Percentiles rank a stretch among this genome's conserved stretches.
These are phyloP conservation scores for Polyporus arcularius DNA, from an alignment of 768 basidiomycete species.

Conservation along the genomic window DNA sequence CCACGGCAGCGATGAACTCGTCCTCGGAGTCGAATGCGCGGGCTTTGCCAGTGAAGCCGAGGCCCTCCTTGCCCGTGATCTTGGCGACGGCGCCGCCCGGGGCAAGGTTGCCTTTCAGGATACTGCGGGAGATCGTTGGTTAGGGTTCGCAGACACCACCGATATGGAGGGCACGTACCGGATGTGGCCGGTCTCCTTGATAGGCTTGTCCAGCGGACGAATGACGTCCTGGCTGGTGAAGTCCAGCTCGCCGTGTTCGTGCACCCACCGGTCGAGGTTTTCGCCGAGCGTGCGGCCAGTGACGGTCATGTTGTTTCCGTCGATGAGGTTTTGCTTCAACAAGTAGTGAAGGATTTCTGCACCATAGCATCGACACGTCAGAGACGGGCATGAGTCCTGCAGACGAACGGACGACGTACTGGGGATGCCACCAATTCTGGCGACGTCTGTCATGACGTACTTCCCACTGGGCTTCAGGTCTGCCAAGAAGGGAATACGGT, in stretches of 20 bases:
- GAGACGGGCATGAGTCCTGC: background rate
- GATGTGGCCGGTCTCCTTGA: conserved; percentile 89
- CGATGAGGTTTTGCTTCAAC: conserved; percentile 83
- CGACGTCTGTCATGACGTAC: conserved; percentile 98
- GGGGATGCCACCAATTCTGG: conserved; percentile 95
- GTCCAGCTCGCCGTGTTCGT: conserved; percentile 76
- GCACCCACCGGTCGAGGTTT: conserved; percentile 88
- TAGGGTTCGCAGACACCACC: conserved; percentile 1
- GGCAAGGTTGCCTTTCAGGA: conserved; percentile 89
- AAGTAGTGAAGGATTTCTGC: conserved; percentile 84
- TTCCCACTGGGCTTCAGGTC: conserved; percentile 97
- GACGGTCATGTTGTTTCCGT: conserved; percentile 89
- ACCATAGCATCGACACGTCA: background rate
- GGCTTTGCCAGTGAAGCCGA: conserved; percentile 88
- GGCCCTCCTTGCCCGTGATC: conserved; percentile 94
- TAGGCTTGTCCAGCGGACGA: conserved; percentile 81
- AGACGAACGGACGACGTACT: conserved; percentile 51
- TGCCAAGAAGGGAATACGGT: conserved; percentile 91
- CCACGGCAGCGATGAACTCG: conserved; percentile 85
- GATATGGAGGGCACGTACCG: conserved; percentile 49
- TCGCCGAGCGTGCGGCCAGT: conserved; percentile 90
- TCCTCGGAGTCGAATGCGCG: conserved; percentile 91
- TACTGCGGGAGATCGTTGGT: conserved; percentile 47
- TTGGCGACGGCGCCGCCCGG: conserved; percentile 96
- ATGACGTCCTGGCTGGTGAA: conserved; percentile 77